phyloP scores from a whole-genome alignment of 441 rosid species.

The Francoa sonchifolia region DNA sequence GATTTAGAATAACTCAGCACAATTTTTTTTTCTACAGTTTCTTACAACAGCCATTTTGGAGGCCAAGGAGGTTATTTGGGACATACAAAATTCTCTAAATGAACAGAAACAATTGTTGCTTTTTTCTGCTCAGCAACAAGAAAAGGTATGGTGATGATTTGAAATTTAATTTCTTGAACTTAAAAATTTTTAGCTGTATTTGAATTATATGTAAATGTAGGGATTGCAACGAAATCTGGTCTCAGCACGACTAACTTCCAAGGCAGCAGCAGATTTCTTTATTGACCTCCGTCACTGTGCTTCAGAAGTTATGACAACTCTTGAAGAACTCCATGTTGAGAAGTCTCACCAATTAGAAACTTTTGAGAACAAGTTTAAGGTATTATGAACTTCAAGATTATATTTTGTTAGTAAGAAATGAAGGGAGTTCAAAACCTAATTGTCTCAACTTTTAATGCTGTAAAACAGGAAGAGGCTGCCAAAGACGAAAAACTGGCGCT shows the following conservation, averaged over 20 bases:
- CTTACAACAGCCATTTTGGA: slow-evolving; percentile 36
- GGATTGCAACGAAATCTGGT: slow-evolving; percentile 42
- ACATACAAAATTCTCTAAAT: slow-evolving; percentile 42
- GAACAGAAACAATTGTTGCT: slow-evolving; percentile 52
- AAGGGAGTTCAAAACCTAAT: slow-evolving; percentile 1
- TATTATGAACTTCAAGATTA: slow-evolving; percentile 10
- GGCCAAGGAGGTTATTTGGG: slow-evolving; percentile 39
- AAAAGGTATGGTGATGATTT: slow-evolving; percentile 32
- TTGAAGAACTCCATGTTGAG: slow-evolving; percentile 42
- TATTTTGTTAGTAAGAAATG: slow-evolving; percentile 5
- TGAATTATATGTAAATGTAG: too few species aligned
- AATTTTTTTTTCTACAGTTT: slow-evolving; percentile 30
- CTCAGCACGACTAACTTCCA: slow-evolving; percentile 52
- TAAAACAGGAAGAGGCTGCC: slow-evolving; percentile 62
- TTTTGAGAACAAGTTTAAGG: slow-evolving; percentile 57
- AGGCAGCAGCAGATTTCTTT: slow-evolving; percentile 35
- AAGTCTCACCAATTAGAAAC: slow-evolving; percentile 33
- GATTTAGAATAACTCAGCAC: background rate
- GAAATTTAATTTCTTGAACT: background rate
- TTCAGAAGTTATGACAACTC: slow-evolving; percentile 23
- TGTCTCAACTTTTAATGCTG: slow-evolving; percentile 5
- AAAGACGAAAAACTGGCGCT: slow-evolving; percentile 68
- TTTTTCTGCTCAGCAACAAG: slow-evolving; percentile 48
- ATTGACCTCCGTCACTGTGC: slow-evolving; percentile 50
- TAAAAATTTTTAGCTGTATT: background rate